phyloP scores from a whole-genome alignment of 139 green algal species.

The Diplosphaera chodatii region DNA sequence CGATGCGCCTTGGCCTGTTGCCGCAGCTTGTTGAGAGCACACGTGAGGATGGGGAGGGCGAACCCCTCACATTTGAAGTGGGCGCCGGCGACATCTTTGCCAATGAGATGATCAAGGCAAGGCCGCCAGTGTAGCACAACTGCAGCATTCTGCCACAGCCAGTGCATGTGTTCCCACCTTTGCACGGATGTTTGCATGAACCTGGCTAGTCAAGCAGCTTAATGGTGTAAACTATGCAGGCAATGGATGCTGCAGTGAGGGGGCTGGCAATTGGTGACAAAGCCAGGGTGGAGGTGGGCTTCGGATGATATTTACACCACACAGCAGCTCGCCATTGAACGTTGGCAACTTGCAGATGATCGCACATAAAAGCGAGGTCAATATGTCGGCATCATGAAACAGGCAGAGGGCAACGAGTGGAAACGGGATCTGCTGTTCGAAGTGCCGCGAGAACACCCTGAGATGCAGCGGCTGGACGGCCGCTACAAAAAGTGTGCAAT shows the following conservation, averaged over 20 bases:
- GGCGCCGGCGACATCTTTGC: slow-evolving; percentile 73
- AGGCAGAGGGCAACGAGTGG: slow-evolving; percentile 72
- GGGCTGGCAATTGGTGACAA: slow-evolving; percentile 59
- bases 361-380: no score
- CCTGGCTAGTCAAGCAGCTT: neutral
- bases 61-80: slow-evolving; percentile 77
- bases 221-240: slow-evolving; percentile 27
- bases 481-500: slow-evolving; percentile 81
- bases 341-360: no score
- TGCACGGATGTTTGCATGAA: no score
- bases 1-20: no score
- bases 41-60: slow-evolving; percentile 20
- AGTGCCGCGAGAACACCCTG: slow-evolving; percentile 67
- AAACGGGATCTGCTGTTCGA: slow-evolving; percentile 72
- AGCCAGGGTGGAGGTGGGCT: slow-evolving; percentile 36
- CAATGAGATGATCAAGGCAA: slow-evolving; percentile 77
- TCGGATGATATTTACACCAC: neutral
- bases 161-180: no score
- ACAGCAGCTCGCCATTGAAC: no score
- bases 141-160: no score
- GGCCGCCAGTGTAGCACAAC: no score
- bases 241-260: slow-evolving; percentile 76
- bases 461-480: slow-evolving; percentile 69
- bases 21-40: slow-evolving; percentile 34
- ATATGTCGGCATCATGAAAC: no score